phyloP scores from a whole-genome alignment of 2,329 filamentous ascomycete genomes.

The Sporothrix phasma region DNA sequence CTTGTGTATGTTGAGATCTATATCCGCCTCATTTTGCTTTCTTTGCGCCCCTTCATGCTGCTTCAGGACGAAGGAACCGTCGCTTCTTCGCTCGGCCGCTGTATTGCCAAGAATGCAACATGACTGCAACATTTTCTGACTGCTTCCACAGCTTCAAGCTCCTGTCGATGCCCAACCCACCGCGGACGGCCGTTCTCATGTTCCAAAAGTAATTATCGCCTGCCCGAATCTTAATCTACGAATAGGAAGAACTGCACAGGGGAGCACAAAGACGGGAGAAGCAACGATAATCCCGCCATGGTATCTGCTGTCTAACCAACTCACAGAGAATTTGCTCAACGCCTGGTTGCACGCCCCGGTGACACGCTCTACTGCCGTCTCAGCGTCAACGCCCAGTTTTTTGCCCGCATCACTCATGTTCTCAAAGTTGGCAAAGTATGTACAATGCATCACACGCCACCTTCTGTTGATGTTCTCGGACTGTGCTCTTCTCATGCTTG shows the following conservation, averaged over 20 bases:
- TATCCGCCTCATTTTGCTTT: no score
- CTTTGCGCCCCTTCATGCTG: not conserved
- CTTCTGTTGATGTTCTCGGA: no score
- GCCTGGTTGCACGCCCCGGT: constrained; percentile 77
- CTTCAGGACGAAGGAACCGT: not conserved
- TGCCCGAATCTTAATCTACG: not conserved
- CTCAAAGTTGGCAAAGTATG: constrained; percentile 70
- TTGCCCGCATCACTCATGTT: constrained; percentile 53
- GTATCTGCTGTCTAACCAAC: not conserved
- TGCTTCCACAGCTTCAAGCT: constrained; percentile 52
- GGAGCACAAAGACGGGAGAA: not conserved
- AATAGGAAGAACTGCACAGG: not conserved
- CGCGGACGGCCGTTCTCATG: constrained; percentile 61
- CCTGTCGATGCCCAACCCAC: constrained; percentile 69
- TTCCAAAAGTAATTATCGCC: constrained; percentile 49
- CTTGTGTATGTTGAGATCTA: constrained; percentile 42
- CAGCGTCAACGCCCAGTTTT: constrained; percentile 90
- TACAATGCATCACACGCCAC: not conserved
- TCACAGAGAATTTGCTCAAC: constrained; percentile 73
- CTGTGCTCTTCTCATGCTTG: not conserved
- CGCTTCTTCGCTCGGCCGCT: not conserved
- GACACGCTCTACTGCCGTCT: constrained; percentile 87
- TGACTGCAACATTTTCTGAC: no score
- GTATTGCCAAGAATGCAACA: not conserved
- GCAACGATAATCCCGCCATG: not conserved